A percentile compares a stretch with the other conserved stretches of the same genome.
phyloP scores from a whole-genome alignment of 805 yeast genomes.

The Hanseniaspora singularis region DNA sequence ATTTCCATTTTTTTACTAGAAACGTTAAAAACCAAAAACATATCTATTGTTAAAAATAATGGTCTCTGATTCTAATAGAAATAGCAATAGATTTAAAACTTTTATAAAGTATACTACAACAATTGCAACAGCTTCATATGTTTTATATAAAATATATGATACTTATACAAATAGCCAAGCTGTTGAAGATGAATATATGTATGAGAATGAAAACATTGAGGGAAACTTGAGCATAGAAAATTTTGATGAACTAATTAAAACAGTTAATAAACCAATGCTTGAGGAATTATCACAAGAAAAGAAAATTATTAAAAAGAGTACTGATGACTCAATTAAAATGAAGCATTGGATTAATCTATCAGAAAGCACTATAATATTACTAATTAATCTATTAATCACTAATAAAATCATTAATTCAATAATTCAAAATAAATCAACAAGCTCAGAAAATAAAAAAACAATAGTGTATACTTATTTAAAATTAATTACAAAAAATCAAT shows the following conservation, averaged over 20 bases:
- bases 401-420: slow-evolving; percentile 1
- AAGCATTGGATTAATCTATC: background rate
- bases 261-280: slow-evolving; percentile 3
- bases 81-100: background rate
- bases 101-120: slow-evolving; percentile 8
- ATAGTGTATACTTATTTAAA: slow-evolving; percentile 12
- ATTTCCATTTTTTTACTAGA: too few species aligned
- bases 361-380: slow-evolving; percentile 3
- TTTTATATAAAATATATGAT: slow-evolving; percentile 9
- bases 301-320: background rate
- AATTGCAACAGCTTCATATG: slow-evolving; percentile 2
- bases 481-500: background rate
- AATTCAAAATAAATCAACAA: background rate
- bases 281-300: background rate
- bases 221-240: slow-evolving; percentile 17
- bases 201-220: slow-evolving; percentile 16
- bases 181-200: slow-evolving; percentile 18
- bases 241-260: slow-evolving; percentile 16
- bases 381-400: background rate
- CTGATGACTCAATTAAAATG: slow-evolving; percentile 4
- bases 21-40: too few species aligned
- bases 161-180: slow-evolving; percentile 13
- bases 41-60: too few species aligned
- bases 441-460: background rate
- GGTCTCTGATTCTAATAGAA: too few species aligned